These are phyloP conservation scores for Magnolia officinalis DNA, from an alignment of 164 flowering plant species.

Conservation along the genomic window DNA sequence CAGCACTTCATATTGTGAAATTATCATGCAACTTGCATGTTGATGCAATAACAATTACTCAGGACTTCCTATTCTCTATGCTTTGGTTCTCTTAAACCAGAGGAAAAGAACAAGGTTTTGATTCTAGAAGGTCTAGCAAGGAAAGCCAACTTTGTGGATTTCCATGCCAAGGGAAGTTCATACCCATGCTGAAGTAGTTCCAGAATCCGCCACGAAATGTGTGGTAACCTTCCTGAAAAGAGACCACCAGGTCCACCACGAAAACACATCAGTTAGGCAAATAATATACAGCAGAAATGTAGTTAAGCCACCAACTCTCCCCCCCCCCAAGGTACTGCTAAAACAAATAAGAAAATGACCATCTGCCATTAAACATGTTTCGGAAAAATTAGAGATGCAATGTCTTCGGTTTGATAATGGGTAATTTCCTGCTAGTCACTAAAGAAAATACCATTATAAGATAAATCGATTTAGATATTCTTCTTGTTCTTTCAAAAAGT, in stretches of 20 bases:
- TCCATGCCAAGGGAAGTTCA: constrained; percentile 12
- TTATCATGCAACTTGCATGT: neutral
- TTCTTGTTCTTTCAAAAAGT: no score
- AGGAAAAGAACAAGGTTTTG: neutral
- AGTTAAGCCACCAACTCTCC: neutral
- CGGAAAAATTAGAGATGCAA: no score
- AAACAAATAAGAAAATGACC: neutral
- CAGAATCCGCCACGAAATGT: constrained; percentile 96
- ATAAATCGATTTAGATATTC: no score
- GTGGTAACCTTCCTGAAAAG: constrained; percentile 66
- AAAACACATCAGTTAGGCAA: neutral
- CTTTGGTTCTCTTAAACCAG: neutral
- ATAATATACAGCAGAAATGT: neutral
- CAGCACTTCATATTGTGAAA: neutral
- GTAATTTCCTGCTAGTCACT: no score
- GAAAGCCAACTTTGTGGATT: neutral
- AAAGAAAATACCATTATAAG: no score
- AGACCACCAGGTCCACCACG: neutral
- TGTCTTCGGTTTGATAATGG: no score
- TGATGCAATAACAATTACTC: neutral
- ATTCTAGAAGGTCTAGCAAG: neutral
- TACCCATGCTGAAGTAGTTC: constrained; percentile 99
- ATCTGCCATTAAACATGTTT: neutral
- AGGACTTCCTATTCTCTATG: neutral
- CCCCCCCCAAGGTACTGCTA: neutral